Conservation (phyloP, 2,329 filamentous ascomycete genomes). For the Colletotrichum theobromicola region DNA sequence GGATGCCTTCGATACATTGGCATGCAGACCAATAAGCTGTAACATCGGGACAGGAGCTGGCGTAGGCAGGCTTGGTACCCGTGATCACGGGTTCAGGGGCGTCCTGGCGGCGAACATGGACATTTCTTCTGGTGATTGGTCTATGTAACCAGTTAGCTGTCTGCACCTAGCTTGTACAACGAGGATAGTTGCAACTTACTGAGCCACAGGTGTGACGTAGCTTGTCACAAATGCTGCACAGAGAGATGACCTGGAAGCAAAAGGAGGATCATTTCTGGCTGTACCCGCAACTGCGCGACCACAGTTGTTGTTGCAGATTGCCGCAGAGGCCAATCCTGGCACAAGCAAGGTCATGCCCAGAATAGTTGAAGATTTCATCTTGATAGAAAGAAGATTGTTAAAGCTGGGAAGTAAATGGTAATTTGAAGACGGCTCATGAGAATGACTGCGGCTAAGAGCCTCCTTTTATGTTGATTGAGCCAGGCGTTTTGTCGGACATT, state of each 20-base stretch:
- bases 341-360: neutral
- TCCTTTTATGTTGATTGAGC: neutral
- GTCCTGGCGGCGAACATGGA: neutral
- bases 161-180: neutral
- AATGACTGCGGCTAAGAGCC: neutral
- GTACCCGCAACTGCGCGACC: constrained; percentile 11
- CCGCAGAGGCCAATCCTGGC: neutral
- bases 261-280: neutral
- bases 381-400: no score
- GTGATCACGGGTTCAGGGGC: neutral
- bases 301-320: constrained; percentile 18
- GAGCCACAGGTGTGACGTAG: neutral
- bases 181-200: neutral
- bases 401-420: neutral
- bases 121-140: neutral
- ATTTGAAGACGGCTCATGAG: neutral
- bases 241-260: neutral
- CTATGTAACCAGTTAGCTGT: neutral
- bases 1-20: constrained; percentile 24
- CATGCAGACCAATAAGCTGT: constrained; percentile 24
- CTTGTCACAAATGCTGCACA: constrained; percentile 5
- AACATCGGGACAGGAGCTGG: constrained; percentile 17
- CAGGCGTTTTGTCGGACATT: neutral
- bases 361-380: neutral
- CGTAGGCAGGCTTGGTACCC: constrained; percentile 20